Conservation (phyloP, 192 early-diverging fungal genomes). For the Backusella sp. region DNA sequence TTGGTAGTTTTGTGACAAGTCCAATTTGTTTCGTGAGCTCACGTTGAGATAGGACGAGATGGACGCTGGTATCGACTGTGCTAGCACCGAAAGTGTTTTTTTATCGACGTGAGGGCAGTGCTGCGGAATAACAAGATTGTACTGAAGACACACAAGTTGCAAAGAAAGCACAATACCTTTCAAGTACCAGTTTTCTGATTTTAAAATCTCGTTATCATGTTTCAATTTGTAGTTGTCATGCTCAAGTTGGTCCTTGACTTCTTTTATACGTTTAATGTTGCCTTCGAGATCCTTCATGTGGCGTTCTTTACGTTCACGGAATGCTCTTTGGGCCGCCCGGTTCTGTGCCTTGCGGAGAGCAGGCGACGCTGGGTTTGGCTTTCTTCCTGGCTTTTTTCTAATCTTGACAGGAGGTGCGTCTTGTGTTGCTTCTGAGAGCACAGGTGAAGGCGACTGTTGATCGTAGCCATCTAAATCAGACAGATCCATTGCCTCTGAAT, state of each 20-base stretch:
- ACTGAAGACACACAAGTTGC: slow-evolving; percentile 29
- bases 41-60: slow-evolving; percentile 26
- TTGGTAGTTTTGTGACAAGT: neutral
- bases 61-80: slow-evolving; percentile 17
- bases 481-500: slow-evolving; percentile 10
- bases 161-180: slow-evolving; percentile 47
- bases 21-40: slow-evolving; percentile 27
- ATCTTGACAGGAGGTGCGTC: slow-evolving; percentile 36
- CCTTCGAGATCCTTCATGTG: slow-evolving; percentile 77
- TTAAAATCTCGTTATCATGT: slow-evolving; percentile 39
- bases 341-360: slow-evolving; percentile 74
- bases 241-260: slow-evolving; percentile 45
- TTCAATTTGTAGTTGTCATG: slow-evolving; percentile 42
- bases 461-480: slow-evolving; percentile 12
- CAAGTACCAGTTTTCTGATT: slow-evolving; percentile 48
- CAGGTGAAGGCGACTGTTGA: neutral
- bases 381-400: slow-evolving; percentile 59
- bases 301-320: slow-evolving; percentile 82
- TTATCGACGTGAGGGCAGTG: slow-evolving; percentile 30
- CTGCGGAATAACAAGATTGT: slow-evolving; percentile 30
- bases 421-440: neutral
- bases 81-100: slow-evolving; percentile 13
- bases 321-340: slow-evolving; percentile 84
- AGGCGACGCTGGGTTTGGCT: slow-evolving; percentile 61
- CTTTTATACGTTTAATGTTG: slow-evolving; percentile 62